A percentile compares a stretch with the other conserved stretches of the same genome.
Evolutionary conservation across 192 early-diverging fungal genomes (phyloP).

Genomic region (Diversispora eburnea): DNA sequence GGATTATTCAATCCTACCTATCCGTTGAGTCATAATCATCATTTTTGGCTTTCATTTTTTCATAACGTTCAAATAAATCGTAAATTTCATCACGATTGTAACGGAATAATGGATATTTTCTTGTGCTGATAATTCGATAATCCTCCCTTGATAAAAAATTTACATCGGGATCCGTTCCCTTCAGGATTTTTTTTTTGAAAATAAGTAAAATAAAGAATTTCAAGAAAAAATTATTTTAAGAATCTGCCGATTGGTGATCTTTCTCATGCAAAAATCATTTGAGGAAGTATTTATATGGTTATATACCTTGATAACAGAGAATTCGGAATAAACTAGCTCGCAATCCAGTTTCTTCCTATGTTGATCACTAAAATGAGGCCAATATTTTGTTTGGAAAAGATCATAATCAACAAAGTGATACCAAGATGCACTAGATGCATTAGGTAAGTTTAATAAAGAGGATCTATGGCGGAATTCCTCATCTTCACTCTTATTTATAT

Average conservation of each 20-base stretch:
- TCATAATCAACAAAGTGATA: slow-evolving; percentile 1
- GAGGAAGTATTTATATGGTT: no score
- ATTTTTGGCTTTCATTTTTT: slow-evolving; percentile 1
- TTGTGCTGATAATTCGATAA: slow-evolving; percentile 5
- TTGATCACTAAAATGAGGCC: neutral
- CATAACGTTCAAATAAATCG: slow-evolving; percentile 17
- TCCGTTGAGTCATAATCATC: slow-evolving; percentile 9
- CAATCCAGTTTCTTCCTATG: neutral
- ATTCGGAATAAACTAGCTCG: slow-evolving; percentile 3
- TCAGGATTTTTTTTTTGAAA: neutral
- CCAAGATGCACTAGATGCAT: neutral
- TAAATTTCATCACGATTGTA: slow-evolving; percentile 20
- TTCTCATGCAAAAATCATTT: no score
- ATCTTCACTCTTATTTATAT: neutral
- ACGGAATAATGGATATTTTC: slow-evolving; percentile 9
- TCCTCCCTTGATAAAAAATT: slow-evolving; percentile 16
- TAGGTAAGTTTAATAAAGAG: neutral
- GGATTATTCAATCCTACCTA: neutral
- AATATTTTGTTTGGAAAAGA: slow-evolving; percentile 12
- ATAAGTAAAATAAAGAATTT: no score
- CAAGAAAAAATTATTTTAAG: no score
- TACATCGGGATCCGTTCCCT: slow-evolving; percentile 15
- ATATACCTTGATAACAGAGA: slow-evolving; percentile 14
- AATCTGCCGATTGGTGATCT: no score
- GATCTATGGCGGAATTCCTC: neutral